These are phyloP conservation scores for Aspergillus fructus DNA, from an alignment of 2,329 filamentous ascomycete species.

Conservation along the genomic window DNA sequence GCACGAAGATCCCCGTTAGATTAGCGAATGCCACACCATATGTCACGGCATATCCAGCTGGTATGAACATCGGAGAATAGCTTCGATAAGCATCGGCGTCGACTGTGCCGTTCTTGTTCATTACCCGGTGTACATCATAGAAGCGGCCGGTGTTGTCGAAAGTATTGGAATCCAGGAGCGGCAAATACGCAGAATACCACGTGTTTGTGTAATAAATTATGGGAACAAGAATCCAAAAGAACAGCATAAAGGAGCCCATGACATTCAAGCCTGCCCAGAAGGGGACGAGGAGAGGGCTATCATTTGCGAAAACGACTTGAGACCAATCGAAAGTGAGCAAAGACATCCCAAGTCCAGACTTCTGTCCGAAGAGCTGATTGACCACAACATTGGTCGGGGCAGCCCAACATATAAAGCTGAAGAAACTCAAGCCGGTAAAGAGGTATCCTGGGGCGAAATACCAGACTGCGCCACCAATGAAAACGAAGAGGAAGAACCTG, in stretches of 20 bases:
- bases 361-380: conserved; percentile 71
- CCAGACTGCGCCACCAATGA: conserved; percentile 32
- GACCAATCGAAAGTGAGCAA: conserved; percentile 76
- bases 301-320: conserved; percentile 66
- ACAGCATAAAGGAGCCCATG: conserved; percentile 44
- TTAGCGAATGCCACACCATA: conserved; percentile 69
- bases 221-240: conserved; percentile 46
- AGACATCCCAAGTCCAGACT: conserved; percentile 65
- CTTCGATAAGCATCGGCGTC: conserved; percentile 60
- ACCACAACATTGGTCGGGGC: conserved; percentile 65
- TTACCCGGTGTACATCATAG: conserved; percentile 63
- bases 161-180: conserved; percentile 59
- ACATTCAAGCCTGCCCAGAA: conserved; percentile 48
- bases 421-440: conserved; percentile 67
- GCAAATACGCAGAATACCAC: conserved; percentile 58
- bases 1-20: conserved; percentile 56
- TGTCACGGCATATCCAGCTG: conserved; percentile 55
- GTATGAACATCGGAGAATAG: conserved; percentile 66
- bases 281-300: conserved; percentile 67
- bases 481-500: conserved; percentile 38
- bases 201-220: conserved; percentile 55
- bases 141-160: conserved; percentile 63
- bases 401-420: conserved; percentile 71
- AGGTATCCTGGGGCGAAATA: conserved; percentile 60
- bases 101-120: conserved; percentile 56